Base-by-base conservation (phyloP, 306 rosid species). In the Rosa multiflora region DNA sequence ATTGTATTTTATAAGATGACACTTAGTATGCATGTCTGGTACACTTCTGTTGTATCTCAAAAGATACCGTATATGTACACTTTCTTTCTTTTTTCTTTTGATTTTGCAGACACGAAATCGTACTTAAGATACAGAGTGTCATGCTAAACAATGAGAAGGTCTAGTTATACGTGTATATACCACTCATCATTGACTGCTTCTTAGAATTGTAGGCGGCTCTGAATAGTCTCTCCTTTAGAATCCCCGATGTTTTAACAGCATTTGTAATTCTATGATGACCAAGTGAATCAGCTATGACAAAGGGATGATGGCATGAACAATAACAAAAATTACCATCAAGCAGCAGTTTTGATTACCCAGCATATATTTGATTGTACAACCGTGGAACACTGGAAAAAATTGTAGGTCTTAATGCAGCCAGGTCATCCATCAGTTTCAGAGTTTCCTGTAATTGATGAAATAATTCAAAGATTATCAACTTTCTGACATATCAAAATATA, bases 361-460 rank as follows among this genome's bases (percentile, higher is more conserved):
- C 96, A 83, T 95, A 95, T 85, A 95, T 90, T 90, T 97, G 88
- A 79, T 93, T 95, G 77, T 89, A 95, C 67, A 95, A 93, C 84
- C 99, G 91, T 62, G 99, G 99, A 87, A 95, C 99, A 75, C 99
- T 95, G 82, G 91, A 83, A 85, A 95, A 95, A 83, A 95, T 46
- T 9, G 99, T 95, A 74, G 99, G 99, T 78, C 94, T 91, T 78
- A 95, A 81, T 68, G 81, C 91, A 64, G 92, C 91, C 74, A 95
- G 79, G 79, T 95, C 98, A 78, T 95, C 98, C 90, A 95, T 88
- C 77, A 95, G 77, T 80, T 95, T 95, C 96, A 95, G 55, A 87
- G 87, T 91, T 81, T 95, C 99, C 99, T 95, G 97, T 89, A 86
- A 48, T n/a, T 13, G 55, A 35, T 8, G 10, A 82, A 72, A 49